phyloP scores from a whole-genome alignment of 2,329 filamentous ascomycete genomes.

The Pseudogymnoascus sp. region DNA sequence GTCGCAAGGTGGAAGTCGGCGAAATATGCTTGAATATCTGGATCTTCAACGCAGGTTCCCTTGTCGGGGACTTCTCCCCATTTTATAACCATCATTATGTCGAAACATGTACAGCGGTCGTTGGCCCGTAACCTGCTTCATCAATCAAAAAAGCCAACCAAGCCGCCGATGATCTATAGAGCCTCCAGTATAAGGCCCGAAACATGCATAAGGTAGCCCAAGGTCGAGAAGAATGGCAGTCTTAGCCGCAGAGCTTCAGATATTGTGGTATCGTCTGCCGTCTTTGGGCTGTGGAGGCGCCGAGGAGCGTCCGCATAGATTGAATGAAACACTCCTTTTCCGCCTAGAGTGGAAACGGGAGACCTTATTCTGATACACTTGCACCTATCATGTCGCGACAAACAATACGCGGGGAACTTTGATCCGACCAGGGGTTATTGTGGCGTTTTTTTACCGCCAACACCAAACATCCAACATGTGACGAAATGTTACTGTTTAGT shows the following conservation, averaged over 20 bases:
- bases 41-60: not conserved
- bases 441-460: not conserved
- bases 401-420: not conserved
- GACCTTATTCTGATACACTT: not conserved
- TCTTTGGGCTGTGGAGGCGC: not conserved
- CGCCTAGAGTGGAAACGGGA: not conserved
- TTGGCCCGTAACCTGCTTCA: not conserved
- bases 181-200: not conserved
- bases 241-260: not conserved
- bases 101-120: not conserved
- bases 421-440: not conserved
- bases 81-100: not conserved
- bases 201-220: not conserved
- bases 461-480: not conserved
- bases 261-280: not conserved
- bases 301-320: slow-evolving; percentile 5
- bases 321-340: not conserved
- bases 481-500: not conserved
- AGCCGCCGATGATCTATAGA: not conserved
- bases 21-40: not conserved
- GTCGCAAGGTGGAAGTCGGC: not conserved
- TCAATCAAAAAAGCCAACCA: not conserved
- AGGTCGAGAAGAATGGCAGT: not conserved
- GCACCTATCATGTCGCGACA: not conserved
- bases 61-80: not conserved